These are phyloP conservation scores for Colletotrichum musicola DNA, from an alignment of 2,329 filamentous ascomycete species.

Conservation along the genomic window DNA sequence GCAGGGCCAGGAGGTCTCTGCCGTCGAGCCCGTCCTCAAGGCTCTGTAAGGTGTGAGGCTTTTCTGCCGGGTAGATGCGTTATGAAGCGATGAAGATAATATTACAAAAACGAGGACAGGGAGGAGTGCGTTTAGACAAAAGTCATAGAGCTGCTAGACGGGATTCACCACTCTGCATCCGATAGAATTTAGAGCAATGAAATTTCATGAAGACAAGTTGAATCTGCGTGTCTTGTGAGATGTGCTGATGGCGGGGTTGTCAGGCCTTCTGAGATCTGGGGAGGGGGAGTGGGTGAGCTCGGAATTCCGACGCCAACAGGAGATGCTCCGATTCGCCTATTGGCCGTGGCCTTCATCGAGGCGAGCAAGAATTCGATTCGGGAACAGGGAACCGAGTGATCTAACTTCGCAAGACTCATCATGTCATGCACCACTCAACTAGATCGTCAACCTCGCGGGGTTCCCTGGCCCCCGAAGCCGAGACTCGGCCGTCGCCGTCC, in stretches of 20 bases:
- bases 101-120: neutral
- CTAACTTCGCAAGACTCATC: too few relatives aligned
- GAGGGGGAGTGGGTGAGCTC: neutral
- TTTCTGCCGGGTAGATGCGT: neutral
- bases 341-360: too few relatives aligned
- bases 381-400: too few relatives aligned
- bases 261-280: too few relatives aligned
- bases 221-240: neutral
- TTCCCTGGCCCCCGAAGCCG: too few relatives aligned
- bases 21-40: conserved; percentile 68
- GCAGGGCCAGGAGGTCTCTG: conserved; percentile 60
- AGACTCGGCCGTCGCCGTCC: too few relatives aligned
- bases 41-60: conserved; percentile 54
- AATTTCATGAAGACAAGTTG: conserved; percentile 1
- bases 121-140: conserved; percentile 25
- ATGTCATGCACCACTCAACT: too few relatives aligned
- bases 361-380: too few relatives aligned
- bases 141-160: conserved; percentile 15
- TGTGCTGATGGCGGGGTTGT: neutral
- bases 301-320: conserved; percentile 3
- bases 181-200: conserved; percentile 29
- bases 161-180: neutral
- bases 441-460: too few relatives aligned
- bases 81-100: conserved; percentile 14
- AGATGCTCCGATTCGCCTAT: conserved; percentile 6